A percentile compares a stretch with the other conserved stretches of the same genome.
Conservation (phyloP, 768 basidiomycete species). For the Podaxis sp. region DNA sequence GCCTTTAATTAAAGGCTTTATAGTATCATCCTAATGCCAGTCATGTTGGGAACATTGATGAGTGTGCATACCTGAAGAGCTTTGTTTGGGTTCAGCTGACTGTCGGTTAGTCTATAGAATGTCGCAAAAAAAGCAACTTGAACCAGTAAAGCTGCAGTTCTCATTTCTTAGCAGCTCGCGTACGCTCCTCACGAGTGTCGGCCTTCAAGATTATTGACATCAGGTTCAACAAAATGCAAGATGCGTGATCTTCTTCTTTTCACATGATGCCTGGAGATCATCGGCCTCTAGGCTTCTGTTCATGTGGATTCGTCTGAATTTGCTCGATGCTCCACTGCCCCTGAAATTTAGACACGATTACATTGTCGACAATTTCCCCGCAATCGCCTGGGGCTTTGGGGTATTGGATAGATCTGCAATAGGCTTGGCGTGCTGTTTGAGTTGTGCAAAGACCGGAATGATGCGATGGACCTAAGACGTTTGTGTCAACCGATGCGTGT, state of each 20-base stretch:
- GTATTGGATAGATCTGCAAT: no score
- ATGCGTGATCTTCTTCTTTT: background rate
- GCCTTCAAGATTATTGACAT: background rate
- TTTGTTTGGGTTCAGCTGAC: background rate
- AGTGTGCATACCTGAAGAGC: background rate
- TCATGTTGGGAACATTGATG: background rate
- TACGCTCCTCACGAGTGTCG: background rate
- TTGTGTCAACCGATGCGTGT: no score
- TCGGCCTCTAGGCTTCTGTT: background rate
- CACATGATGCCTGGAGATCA: background rate
- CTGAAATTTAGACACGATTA: background rate
- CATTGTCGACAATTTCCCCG: background rate
- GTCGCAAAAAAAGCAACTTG: no score
- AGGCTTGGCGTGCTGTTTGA: no score
- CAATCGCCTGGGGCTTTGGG: background rate
- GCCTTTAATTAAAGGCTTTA: background rate
- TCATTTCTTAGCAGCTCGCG: background rate
- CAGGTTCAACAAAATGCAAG: background rate
- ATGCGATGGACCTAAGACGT: no score
- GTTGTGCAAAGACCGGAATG: no score
- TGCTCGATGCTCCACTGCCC: background rate
- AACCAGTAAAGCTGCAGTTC: background rate
- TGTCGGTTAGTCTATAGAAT: background rate
- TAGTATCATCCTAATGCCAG: background rate
- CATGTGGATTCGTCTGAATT: background rate